A percentile compares a stretch with the other conserved stretches of the same genome.
Evolutionary conservation across 352 stramenopile species (phyloP).

Genomic region (Globisporangium irregulare): DNA sequence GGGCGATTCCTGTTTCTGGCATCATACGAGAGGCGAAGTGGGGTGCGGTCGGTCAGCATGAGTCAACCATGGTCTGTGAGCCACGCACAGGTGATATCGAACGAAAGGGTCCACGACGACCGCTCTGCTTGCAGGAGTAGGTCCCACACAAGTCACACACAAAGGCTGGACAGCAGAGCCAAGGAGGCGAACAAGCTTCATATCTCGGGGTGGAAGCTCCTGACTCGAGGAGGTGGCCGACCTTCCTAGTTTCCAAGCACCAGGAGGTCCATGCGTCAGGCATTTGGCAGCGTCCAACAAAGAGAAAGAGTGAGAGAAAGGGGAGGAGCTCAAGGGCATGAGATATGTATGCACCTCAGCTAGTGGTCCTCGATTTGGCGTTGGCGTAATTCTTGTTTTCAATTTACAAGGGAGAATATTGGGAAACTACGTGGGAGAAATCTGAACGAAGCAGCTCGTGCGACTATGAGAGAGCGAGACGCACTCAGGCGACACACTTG

Average conservation of each 20-base stretch:
- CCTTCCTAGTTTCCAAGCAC: not conserved
- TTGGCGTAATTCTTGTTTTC: not conserved
- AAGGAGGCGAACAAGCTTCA: not conserved
- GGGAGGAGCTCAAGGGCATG: not conserved
- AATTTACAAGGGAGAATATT: not conserved
- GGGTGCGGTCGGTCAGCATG: not conserved
- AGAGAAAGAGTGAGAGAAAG: not conserved
- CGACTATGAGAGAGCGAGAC: not conserved
- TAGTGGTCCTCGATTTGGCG: not conserved
- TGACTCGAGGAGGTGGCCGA: not conserved
- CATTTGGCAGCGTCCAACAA: not conserved
- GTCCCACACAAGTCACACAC: conserved; percentile 9
- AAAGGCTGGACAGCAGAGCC: conserved; percentile 1
- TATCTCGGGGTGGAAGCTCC: not conserved
- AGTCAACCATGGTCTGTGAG: not conserved
- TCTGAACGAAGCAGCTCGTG: not conserved
- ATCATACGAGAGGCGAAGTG: conserved; percentile 1
- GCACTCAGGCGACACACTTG: conserved; percentile 11
- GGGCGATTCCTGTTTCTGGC: conserved; percentile 1
- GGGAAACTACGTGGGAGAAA: not conserved
- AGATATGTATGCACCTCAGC: not conserved
- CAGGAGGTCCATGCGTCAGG: not conserved
- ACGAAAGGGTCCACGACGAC: not conserved
- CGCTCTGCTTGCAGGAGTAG: not conserved
- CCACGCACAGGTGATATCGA: not conserved